Conservation (phyloP, 148 eudicot species). For the Chenopodium quinoa region DNA sequence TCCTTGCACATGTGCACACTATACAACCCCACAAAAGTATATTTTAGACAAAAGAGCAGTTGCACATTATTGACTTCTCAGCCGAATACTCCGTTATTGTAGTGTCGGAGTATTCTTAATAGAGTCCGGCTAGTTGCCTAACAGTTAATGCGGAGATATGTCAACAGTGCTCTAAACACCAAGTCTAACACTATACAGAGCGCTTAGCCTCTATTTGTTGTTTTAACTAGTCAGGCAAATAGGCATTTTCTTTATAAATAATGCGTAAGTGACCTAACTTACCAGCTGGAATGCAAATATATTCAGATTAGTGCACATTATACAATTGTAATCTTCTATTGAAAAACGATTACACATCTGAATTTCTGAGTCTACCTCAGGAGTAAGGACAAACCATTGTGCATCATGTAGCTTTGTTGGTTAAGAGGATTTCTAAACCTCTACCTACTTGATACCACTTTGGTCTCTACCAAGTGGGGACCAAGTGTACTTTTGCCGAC, state of each 20-base stretch:
- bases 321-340: no score
- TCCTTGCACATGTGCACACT: conserved; percentile 27
- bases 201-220: background rate
- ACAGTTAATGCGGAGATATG: background rate
- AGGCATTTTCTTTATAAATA: background rate
- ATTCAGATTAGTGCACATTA: background rate
- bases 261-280: background rate
- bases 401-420: background rate
- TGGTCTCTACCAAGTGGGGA: no score
- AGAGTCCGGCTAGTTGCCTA: background rate
- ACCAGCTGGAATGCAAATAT: background rate
- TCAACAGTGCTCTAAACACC: background rate
- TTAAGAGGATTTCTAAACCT: background rate
- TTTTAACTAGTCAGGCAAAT: background rate
- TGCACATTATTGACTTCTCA: background rate
- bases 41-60: background rate
- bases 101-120: no score
- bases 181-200: background rate
- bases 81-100: background rate
- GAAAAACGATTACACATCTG: background rate
- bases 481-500: no score
- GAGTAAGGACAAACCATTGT: background rate
- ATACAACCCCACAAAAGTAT: background rate
- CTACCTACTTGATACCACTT: no score
- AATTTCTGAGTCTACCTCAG: background rate